Percentiles rank a stretch among this genome's conserved stretches.
Conservation (phyloP, 306 rosid genomes). For the Quercus ilex region DNA sequence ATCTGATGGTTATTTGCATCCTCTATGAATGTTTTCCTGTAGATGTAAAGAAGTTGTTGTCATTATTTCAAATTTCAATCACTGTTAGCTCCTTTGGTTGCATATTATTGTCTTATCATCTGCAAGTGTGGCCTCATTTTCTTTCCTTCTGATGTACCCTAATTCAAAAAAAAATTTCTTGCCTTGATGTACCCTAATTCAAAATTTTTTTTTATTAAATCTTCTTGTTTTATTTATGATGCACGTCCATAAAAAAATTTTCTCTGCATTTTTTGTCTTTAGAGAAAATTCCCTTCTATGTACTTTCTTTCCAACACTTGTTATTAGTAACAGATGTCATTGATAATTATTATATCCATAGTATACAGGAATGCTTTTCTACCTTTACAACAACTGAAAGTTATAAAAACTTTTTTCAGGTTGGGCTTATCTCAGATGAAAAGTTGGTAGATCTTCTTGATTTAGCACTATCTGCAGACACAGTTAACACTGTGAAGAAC, state of each 20-base stretch:
- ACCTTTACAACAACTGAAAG: slow-evolving; percentile 13
- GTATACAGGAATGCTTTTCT: slow-evolving; percentile 10
- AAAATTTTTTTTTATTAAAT: not conserved
- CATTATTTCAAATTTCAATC: not conserved
- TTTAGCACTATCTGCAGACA: slow-evolving; percentile 96
- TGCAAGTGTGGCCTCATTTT: not conserved
- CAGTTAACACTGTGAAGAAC: slow-evolving; percentile 91
- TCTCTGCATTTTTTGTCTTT: not conserved
- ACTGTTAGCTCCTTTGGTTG: not conserved
- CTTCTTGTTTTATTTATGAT: not conserved
- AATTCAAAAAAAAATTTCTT: not conserved
- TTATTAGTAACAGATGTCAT: not conserved
- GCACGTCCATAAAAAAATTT: not conserved
- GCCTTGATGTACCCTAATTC: not conserved
- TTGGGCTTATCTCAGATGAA: slow-evolving; percentile 96
- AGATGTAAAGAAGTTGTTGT: not conserved
- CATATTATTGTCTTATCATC: not conserved
- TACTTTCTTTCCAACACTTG: not conserved
- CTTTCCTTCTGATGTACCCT: not conserved
- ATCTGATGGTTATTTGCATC: not conserved
- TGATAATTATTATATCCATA: not conserved
- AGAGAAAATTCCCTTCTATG: not conserved
- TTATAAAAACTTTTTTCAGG: slow-evolving; percentile 48
- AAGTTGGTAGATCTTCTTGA: slow-evolving; percentile 96
- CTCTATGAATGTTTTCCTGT: not conserved